Evolutionary conservation across 768 basidiomycete genomes (phyloP).

Genomic region (Boletus huronensis): DNA sequence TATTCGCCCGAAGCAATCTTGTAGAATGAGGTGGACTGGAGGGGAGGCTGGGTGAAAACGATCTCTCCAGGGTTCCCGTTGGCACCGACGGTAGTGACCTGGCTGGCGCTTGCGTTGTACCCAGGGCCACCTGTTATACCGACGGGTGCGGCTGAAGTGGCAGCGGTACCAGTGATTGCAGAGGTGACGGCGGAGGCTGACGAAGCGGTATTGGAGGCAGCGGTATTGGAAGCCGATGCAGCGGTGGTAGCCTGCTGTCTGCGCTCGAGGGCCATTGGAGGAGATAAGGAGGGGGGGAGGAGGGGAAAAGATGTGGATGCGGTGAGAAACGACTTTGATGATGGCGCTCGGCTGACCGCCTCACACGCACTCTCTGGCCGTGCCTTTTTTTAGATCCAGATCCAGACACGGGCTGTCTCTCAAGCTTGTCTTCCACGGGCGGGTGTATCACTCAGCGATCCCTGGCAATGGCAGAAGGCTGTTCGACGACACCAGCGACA

Average conservation of each 20-base stretch:
- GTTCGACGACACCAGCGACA: too few relatives aligned
- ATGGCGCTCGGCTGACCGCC: slow-evolving; percentile 2
- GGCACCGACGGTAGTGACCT: slow-evolving; percentile 27
- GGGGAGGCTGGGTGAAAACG: slow-evolving; percentile 55
- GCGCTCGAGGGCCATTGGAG: slow-evolving; percentile 17
- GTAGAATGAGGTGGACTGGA: slow-evolving; percentile 59
- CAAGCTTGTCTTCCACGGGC: too few relatives aligned
- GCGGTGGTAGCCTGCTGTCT: slow-evolving; percentile 23
- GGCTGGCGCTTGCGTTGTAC: slow-evolving; percentile 22
- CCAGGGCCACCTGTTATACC: slow-evolving; percentile 30
- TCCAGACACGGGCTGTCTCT: not conserved
- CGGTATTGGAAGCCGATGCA: not conserved
- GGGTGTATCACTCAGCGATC: too few relatives aligned
- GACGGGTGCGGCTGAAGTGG: not conserved
- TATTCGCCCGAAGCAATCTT: slow-evolving; percentile 55
- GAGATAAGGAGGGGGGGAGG: not conserved
- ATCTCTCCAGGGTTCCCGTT: slow-evolving; percentile 43
- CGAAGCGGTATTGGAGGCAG: not conserved
- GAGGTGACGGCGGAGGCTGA: not conserved
- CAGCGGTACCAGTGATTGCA: not conserved
- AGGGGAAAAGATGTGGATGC: not conserved
- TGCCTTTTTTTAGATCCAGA: slow-evolving; percentile 16
- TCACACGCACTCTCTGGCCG: slow-evolving; percentile 10
- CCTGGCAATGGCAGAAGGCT: too few relatives aligned
- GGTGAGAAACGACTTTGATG: not conserved